phyloP scores from a whole-genome alignment of 2,329 filamentous ascomycete species.

The Myriosclerotinia curreyana region DNA sequence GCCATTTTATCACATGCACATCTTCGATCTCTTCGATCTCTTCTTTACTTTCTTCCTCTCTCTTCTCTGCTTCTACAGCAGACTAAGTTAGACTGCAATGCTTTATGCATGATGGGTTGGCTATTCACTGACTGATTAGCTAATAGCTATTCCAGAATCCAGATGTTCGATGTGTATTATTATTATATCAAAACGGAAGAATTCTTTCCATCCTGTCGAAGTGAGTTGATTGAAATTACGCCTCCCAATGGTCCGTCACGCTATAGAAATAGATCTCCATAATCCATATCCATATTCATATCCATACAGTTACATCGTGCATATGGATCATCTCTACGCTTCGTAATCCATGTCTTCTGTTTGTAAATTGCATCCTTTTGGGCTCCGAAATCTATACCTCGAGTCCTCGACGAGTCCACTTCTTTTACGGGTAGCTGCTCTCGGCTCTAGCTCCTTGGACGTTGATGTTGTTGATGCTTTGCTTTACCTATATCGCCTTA shows the following conservation, averaged over 20 bases:
- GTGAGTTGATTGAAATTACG: background rate
- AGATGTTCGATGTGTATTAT: slow-evolving; percentile 13
- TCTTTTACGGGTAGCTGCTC: background rate
- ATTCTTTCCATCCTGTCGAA: slow-evolving; percentile 19
- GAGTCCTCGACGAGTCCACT: too few relatives aligned
- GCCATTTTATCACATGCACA: background rate
- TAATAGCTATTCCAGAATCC: background rate
- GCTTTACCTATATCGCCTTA: too few relatives aligned
- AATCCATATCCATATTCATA: too few relatives aligned
- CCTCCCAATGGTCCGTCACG: slow-evolving; percentile 11
- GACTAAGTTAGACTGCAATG: too few relatives aligned
- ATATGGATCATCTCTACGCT: background rate
- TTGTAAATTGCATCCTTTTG: slow-evolving; percentile 15
- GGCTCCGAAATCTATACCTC: slow-evolving; percentile 7
- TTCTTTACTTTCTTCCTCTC: background rate
- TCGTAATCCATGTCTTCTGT: background rate
- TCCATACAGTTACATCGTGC: slow-evolving; percentile 8
- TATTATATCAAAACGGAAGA: slow-evolving; percentile 18
- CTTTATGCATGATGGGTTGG: background rate
- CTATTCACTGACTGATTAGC: background rate
- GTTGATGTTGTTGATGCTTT: too few relatives aligned
- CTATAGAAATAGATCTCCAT: too few relatives aligned
- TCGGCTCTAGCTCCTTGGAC: background rate
- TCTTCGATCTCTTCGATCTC: too few relatives aligned
- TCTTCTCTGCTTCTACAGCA: too few relatives aligned